Conservation (phyloP, 176 grass and related monocot species). For the Tillandsia leiboldiana region DNA sequence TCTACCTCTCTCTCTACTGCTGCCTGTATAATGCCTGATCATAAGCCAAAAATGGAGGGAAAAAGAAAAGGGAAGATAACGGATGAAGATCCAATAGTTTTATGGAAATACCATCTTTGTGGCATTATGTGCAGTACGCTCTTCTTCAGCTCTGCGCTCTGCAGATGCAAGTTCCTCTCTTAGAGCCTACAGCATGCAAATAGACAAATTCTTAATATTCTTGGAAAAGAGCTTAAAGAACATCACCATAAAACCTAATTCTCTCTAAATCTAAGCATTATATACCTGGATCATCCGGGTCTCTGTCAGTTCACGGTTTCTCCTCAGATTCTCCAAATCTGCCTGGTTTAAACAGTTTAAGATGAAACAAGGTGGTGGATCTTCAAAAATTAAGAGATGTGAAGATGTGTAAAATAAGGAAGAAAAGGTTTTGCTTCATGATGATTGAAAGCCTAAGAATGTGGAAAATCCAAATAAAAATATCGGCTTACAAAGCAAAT, state of each 20-base stretch:
- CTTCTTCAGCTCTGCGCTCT: slow-evolving; percentile 91
- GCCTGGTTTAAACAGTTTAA: slow-evolving; percentile 54
- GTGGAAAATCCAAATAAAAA: too few relatives aligned
- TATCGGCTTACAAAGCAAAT: too few relatives aligned
- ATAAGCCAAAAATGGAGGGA: slow-evolving; percentile 14
- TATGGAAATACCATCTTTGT: slow-evolving; percentile 74
- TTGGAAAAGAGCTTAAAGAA: neutral
- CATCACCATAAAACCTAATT: neutral
- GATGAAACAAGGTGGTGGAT: neutral
- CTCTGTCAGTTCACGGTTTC: slow-evolving; percentile 86
- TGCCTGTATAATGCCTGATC: slow-evolving; percentile 48
- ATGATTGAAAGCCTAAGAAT: too few relatives aligned
- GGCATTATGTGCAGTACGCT: slow-evolving; percentile 90
- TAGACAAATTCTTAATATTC: neutral
- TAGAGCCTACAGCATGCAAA: slow-evolving; percentile 47
- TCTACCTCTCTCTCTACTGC: slow-evolving; percentile 98
- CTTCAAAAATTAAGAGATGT: neutral
- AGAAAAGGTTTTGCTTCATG: too few relatives aligned
- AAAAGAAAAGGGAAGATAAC: slow-evolving; percentile 11
- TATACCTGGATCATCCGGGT: slow-evolving; percentile 94
- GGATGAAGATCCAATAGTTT: slow-evolving; percentile 6
- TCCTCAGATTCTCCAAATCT: slow-evolving; percentile 80
- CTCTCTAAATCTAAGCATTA: slow-evolving; percentile 14
- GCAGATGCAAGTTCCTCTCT: slow-evolving; percentile 78
- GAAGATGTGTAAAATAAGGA: too few relatives aligned